phyloP scores from a whole-genome alignment of 257 asterid genomes.

The Solanum chilense region DNA sequence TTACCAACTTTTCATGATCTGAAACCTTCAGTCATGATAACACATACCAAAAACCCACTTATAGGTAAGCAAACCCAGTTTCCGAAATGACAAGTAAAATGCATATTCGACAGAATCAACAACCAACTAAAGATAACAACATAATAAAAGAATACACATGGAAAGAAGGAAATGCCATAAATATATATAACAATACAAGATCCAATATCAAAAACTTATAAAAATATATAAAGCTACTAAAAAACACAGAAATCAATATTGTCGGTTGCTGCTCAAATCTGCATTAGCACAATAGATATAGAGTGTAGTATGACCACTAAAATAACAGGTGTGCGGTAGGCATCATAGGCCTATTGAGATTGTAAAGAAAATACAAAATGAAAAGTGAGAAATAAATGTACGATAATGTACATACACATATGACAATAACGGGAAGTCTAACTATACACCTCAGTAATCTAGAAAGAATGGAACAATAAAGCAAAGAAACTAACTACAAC shows the following conservation, averaged over 20 bases:
- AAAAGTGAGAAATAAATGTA: background rate
- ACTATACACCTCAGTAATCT: background rate
- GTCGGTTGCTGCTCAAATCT: too few relatives aligned
- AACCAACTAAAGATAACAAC: background rate
- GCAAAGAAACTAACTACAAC: background rate
- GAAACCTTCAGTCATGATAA: background rate
- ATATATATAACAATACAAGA: too few relatives aligned
- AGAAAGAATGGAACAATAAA: background rate
- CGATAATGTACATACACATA: background rate
- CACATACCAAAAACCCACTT: background rate
- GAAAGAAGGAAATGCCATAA: background rate
- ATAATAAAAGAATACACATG: background rate
- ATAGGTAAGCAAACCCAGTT: background rate
- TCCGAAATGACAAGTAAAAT: background rate
- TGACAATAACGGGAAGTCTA: background rate
- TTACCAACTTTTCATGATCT: background rate
- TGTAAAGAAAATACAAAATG: background rate
- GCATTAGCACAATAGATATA: too few relatives aligned
- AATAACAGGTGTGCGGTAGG: too few relatives aligned
- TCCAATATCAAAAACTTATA: background rate
- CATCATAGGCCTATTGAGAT: too few relatives aligned
- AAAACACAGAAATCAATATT: too few relatives aligned
- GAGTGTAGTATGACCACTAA: background rate
- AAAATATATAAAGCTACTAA: background rate
- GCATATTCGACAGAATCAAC: background rate